phyloP scores from a whole-genome alignment of 2,329 filamentous ascomycete species.

The Colletotrichum endophyticum region DNA sequence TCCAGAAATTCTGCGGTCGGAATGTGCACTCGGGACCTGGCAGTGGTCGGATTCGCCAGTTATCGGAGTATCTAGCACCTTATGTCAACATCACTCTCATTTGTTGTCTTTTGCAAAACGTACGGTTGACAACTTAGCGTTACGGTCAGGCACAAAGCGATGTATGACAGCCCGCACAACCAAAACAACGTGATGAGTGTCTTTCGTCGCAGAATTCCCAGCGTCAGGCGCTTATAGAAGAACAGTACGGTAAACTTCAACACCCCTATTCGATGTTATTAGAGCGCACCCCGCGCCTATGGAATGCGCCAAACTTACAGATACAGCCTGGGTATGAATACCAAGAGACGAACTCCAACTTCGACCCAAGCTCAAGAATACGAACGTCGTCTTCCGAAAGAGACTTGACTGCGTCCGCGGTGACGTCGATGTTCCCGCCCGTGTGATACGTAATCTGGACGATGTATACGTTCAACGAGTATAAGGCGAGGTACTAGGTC shows the following conservation, averaged over 20 bases:
- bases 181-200: constrained; percentile 23
- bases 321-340: constrained; percentile 30
- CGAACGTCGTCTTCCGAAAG: constrained; percentile 25
- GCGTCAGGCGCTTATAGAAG: constrained; percentile 30
- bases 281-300: neutral
- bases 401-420: neutral
- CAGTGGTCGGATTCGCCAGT: constrained; percentile 28
- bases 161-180: constrained; percentile 23
- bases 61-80: constrained; percentile 8
- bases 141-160: constrained; percentile 17
- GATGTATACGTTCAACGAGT: constrained; percentile 25
- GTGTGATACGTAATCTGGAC: constrained; percentile 28
- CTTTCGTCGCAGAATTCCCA: constrained; percentile 18
- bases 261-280: constrained; percentile 17
- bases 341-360: constrained; percentile 28
- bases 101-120: neutral
- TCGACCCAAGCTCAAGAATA: constrained; percentile 24
- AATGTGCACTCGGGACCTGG: constrained; percentile 23
- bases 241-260: constrained; percentile 30
- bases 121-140: constrained; percentile 23
- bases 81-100: neutral
- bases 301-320: constrained; percentile 14
- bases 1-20: constrained; percentile 27
- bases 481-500: constrained; percentile 25
- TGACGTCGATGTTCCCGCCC: constrained; percentile 26